Evolutionary conservation across 108 stramenopile genomes (phyloP).

Genomic region (Bacterosira constricta): DNA sequence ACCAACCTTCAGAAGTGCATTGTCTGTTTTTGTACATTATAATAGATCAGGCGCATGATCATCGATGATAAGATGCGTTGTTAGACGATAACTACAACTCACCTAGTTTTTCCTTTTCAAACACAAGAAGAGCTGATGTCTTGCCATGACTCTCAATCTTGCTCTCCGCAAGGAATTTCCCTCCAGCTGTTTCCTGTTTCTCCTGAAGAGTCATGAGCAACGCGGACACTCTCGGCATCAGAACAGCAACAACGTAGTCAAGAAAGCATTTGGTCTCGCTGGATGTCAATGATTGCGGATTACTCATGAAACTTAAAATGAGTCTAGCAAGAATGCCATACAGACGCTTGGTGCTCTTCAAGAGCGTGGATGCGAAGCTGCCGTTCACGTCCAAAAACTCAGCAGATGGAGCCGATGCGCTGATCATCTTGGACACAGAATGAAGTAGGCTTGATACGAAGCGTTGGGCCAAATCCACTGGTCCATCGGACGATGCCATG

Average conservation of each 20-base stretch:
- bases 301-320: conserved; percentile 23
- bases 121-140: conserved; percentile 41
- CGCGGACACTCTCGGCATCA: conserved; percentile 29
- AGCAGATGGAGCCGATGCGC: conserved; percentile 39
- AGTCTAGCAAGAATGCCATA: conserved; percentile 39
- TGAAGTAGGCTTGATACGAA: conserved; percentile 29
- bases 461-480: conserved; percentile 26
- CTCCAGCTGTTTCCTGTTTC: conserved; percentile 32
- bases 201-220: conserved; percentile 38
- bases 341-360: conserved; percentile 45
- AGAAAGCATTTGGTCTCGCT: conserved; percentile 27
- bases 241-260: conserved; percentile 22
- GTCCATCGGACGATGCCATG: conserved; percentile 14
- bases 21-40: too few species aligned
- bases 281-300: conserved; percentile 25
- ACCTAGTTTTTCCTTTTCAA: conserved; percentile 50
- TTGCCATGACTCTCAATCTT: conserved; percentile 52
- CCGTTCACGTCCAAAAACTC: conserved; percentile 33
- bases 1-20: conserved; percentile 39
- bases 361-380: conserved; percentile 37
- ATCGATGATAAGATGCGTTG: too few species aligned
- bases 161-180: conserved; percentile 46
- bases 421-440: conserved; percentile 33
- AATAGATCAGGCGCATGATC: too few species aligned
- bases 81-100: too few species aligned